Percentiles rank a stretch among this genome's conserved stretches.
Conservation (phyloP, 2,329 filamentous ascomycete species). For the Scortechinia acanthostroma region DNA sequence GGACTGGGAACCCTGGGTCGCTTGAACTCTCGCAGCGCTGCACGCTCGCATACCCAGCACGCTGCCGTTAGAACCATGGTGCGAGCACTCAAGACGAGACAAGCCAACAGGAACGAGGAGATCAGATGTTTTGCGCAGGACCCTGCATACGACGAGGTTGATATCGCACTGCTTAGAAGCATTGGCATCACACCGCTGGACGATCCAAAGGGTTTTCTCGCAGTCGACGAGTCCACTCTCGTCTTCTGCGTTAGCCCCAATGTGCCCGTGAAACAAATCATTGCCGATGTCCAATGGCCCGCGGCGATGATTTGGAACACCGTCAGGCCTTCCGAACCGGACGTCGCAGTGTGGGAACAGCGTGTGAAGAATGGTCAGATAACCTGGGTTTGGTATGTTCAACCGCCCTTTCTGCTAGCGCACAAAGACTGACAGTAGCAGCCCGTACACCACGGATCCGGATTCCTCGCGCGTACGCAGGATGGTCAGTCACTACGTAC, state of each 20-base stretch:
- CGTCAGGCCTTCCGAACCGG: constrained; percentile 1
- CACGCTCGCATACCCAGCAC: not conserved
- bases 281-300: constrained; percentile 20
- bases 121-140: constrained; percentile 14
- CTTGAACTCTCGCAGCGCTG: not conserved
- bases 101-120: not conserved
- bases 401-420: not conserved
- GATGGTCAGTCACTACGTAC: not conserved
- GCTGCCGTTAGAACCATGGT: not conserved
- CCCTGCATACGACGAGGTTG: constrained; percentile 11
- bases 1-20: not conserved
- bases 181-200: constrained; percentile 14
- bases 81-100: not conserved
- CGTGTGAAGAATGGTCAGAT: not conserved
- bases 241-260: constrained; percentile 15
- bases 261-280: constrained; percentile 18
- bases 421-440: not conserved
- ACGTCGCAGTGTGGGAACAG: not conserved
- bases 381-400: not conserved
- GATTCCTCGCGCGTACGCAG: not conserved
- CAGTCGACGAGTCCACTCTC: constrained; percentile 15
- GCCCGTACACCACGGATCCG: not conserved
- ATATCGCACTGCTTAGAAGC: constrained; percentile 10
- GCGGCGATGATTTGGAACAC: constrained; percentile 15
- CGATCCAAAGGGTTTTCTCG: constrained; percentile 19